Evolutionary conservation across 176 grass and related monocot genomes (phyloP).

Genomic region (Carex pumila): DNA sequence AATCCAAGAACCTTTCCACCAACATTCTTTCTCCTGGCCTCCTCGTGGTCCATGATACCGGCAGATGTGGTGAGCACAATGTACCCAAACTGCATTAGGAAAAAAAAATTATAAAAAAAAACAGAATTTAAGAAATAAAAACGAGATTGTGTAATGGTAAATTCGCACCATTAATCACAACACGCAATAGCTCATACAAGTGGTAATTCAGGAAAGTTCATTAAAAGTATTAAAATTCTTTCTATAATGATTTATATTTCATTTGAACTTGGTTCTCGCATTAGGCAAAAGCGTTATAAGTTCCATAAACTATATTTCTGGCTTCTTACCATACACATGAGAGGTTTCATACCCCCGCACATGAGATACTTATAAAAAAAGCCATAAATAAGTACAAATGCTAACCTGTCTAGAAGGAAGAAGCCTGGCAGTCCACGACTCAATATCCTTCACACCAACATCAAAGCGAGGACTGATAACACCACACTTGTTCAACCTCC

Average conservation of each 20-base stretch:
- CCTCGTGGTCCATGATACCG: conserved; percentile 74
- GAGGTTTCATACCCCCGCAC: neutral
- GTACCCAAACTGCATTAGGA: conserved; percentile 54
- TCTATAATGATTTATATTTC: neutral
- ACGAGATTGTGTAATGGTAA: neutral
- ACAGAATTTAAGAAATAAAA: neutral
- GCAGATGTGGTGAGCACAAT: conserved; percentile 76
- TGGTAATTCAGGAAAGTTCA: no score
- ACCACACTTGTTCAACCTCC: conserved; percentile 21
- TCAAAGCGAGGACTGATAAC: conserved; percentile 26
- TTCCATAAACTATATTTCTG: neutral
- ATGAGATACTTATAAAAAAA: neutral
- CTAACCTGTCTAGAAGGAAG: conserved; percentile 25
- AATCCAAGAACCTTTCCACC: conserved; percentile 72
- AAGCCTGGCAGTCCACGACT: conserved; percentile 24
- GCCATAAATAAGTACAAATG: neutral
- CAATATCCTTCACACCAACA: conserved; percentile 6
- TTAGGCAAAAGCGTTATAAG: neutral
- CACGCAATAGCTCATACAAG: neutral
- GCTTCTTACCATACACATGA: neutral
- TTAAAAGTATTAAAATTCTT: neutral
- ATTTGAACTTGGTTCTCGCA: neutral
- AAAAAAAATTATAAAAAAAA: neutral
- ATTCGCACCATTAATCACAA: neutral
- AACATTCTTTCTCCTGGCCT: conserved; percentile 66